Base-by-base conservation (phyloP, 2,329 filamentous ascomycete species). In the Fusarium nanum region DNA sequence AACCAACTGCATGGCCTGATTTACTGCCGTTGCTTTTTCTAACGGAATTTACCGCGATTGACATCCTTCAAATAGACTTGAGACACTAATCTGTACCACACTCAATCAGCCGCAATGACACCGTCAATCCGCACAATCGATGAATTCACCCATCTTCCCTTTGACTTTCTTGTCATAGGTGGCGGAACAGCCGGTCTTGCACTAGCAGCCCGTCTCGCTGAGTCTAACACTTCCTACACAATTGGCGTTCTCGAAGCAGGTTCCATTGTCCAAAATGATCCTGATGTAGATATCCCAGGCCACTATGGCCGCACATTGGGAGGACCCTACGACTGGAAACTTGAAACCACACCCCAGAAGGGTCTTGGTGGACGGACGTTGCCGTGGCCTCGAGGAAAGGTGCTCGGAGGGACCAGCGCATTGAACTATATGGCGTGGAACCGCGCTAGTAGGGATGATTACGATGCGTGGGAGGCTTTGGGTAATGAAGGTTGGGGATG, bases 321-420 rank as follows among this genome's bases (percentile, higher is more conserved):
- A 7, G 78, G 77, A 3, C 62, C 70, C 7, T 73, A 78, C 37
- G 83, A 85, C 69, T 85, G 83, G 83, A 63, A 78, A 18, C 81
- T 83, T 65, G 72, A 78, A 63, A 83, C 83, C 7, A 69, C 72
- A 4, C 77, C 81, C 8, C 82, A 84, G 67, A 56, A 68, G 20
- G 78, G 78, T 4, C 74, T 83, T 6, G 76, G 69, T 4, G 80
- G 83, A 1, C 80, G 84, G 47, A 75, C 53, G 28, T 70, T 85
- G 23, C 70, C 78, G 12, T 84, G 80, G 79, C 79, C 81, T 1
- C 75, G 83, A 16, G 84, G 84, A 9, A 83, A 79, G 60, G 84
- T 87, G 1, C 81, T 92, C 0, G 91, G 91, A 20, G 91, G 90
- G 9, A 88, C 89, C 9, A 87, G 84, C 18, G 86, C 86, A 0